Evolutionary conservation across 768 basidiomycete genomes (phyloP), one percentile per base, ranked within the genome.

Genomic region (Russula emetica): DNA sequence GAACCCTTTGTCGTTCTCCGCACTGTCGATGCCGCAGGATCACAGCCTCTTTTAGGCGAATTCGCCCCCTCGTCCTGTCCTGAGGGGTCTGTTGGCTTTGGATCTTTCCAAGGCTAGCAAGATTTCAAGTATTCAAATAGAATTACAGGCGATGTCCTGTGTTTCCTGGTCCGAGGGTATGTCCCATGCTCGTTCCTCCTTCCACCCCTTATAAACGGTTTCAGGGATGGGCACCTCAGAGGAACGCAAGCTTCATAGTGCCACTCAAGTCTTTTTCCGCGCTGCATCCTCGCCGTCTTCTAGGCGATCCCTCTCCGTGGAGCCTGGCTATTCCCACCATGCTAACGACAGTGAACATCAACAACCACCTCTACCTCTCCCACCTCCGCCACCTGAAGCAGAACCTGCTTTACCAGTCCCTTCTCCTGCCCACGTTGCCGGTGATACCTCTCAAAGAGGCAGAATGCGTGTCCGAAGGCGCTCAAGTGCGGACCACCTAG

Each of bases 81-180:
- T 91, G 14, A 77, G 88, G 54, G 88, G 88, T 11, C 74, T 90
- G 5, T 78, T 90, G 61, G 84, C 82, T 1, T 76, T 91, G 62
- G 79, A 77, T 16, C 75, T 90, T 45, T 77, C 78, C 34, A 96
- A 96, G 72, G 85, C 94, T 0, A 94, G 85, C 58, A 86, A 86
- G 72, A 86, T 99, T 68, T 86, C 88, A 36, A 89, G 86, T 70
- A 94, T 99, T 62, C 87, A 87, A 60, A 78, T 97, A 44, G 84
- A 87, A 72, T 76, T 99, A 24, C 78, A 85, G 51, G 94, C 90
- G 3, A 87, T 79, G 63, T 79, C 86, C 3, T 76, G 79, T 26
- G 89, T 86, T 5, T 82, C 85, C 42, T 97, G 93, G 88, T 86
- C 88, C 2, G 94, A 97, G 81, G 92, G 95, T 94, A 64, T 57